Conservation (phyloP, 345 rosid species). For the Cochlearia excelsa region DNA sequence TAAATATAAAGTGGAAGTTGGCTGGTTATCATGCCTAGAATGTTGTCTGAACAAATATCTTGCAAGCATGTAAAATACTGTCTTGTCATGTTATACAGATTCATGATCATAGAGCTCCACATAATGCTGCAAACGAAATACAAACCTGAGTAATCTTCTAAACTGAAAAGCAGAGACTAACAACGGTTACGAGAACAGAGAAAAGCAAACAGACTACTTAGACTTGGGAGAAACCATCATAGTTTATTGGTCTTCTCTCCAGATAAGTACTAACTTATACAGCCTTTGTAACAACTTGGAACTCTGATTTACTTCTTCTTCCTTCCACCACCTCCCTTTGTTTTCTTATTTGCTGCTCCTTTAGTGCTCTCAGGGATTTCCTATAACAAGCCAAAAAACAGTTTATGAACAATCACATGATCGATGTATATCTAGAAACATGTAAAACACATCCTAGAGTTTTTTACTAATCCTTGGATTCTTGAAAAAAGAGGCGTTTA, state of each 20-base stretch:
- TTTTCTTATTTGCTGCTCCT: slow-evolving; percentile 54
- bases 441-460: slow-evolving; percentile 10
- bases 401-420: slow-evolving; percentile 13
- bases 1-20: no score
- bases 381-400: slow-evolving; percentile 38
- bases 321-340: slow-evolving; percentile 62
- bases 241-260: slow-evolving; percentile 5
- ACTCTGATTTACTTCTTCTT: slow-evolving; percentile 49
- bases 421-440: not conserved
- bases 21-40: no score
- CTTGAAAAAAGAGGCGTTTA: not conserved
- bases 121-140: slow-evolving; percentile 18
- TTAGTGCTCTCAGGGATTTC: slow-evolving; percentile 47
- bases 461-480: not conserved
- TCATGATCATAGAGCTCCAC: no score
- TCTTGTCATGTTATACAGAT: no score
- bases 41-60: no score
- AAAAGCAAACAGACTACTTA: slow-evolving; percentile 20
- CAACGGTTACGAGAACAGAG: not conserved
- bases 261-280: slow-evolving; percentile 19
- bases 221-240: slow-evolving; percentile 16
- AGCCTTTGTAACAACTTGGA: slow-evolving; percentile 8
- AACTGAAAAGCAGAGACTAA: slow-evolving; percentile 14
- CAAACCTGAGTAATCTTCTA: slow-evolving; percentile 13
- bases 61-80: no score